A percentile compares a stretch with the other conserved stretches of the same genome.
Evolutionary conservation across 495 filamentous ascomycete genomes (phyloP).

Genomic region (Daldinia grandis): DNA sequence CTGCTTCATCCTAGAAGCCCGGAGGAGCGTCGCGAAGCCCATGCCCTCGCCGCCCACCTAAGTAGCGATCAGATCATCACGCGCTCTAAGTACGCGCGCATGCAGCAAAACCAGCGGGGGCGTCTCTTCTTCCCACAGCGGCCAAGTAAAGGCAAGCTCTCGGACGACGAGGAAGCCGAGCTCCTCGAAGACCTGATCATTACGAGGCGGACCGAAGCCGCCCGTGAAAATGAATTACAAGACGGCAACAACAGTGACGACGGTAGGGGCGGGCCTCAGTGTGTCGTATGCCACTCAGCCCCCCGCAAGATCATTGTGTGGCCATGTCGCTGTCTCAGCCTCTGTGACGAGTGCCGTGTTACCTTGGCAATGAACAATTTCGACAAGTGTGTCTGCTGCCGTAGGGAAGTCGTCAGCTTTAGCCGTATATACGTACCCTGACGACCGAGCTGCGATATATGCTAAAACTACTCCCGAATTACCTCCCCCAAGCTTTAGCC

Average conservation of each 20-base stretch:
- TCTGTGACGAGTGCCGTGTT: conserved; percentile 95
- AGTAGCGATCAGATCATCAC: conserved; percentile 75
- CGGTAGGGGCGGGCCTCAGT: conserved; percentile 79
- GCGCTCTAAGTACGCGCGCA: conserved; percentile 74
- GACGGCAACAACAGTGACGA: conserved; percentile 78
- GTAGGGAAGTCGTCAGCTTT: conserved; percentile 85
- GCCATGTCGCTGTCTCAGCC: conserved; percentile 92
- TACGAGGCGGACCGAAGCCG: conserved; percentile 55
- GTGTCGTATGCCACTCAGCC: conserved; percentile 90
- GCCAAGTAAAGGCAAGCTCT: conserved; percentile 47
- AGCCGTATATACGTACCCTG: conserved; percentile 90
- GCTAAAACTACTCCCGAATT: neutral
- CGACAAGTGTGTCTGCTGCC: conserved; percentile 91
- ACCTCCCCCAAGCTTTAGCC: too few relatives aligned
- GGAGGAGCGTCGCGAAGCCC: conserved; percentile 82
- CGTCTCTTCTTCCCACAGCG: conserved; percentile 66
- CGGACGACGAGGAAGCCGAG: conserved; percentile 77
- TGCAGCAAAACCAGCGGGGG: conserved; percentile 69
- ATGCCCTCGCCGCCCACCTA: conserved; percentile 83
- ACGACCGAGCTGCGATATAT: conserved; percentile 16
- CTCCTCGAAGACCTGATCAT: conserved; percentile 86
- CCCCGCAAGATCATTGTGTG: conserved; percentile 92
- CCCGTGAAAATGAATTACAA: conserved; percentile 51
- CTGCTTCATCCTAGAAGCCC: conserved; percentile 82
- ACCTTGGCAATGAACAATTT: conserved; percentile 97